Evolutionary conservation across 1,139 yeast genomes (phyloP), one percentile per base, ranked within the genome.

Genomic region (Eremothecium gossypii): DNA sequence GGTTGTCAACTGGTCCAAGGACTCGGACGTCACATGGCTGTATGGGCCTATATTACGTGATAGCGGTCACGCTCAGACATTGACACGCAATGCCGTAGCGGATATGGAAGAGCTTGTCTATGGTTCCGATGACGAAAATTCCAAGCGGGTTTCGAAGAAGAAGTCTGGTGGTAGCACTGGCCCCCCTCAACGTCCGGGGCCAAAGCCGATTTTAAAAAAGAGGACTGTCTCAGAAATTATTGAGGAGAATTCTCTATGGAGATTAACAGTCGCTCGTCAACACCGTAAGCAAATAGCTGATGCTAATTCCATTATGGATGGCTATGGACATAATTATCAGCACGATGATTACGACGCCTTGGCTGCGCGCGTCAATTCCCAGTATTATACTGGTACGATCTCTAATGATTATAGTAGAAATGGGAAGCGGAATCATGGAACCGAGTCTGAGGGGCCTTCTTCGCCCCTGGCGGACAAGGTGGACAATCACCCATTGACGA

Each of bases 141-240:
- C 67, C 36, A 51, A 55, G 33, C 49, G 54, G 40, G 41, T 56
- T 34, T 45, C 53, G 8, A 54, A 48, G 36, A 40, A 48, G 42
- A 46, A 44, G 41, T 37, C 46, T 44, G 27, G 44, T 41, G 27
- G 29, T 7, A 10, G 5, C 27, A 10, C 27, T 23, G 31, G 11
- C 31, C 23, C 23, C 6, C 31, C 13, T 12, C 38, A 40, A 41
- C 34, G 41, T 46, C 28, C 44, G 41, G 59, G 51, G 36, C 67
- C 57, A n/a, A 80, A 81, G 59, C 93, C 95, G 12, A 86, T 86
- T 48, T 68, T 86, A 53, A 86, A 86, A 63, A 82, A 81, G 61
- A 71, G 94, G 55, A 80, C 91, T 2, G 81, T 83, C 27, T 75
- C 85, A 42, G 94, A 84, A 57, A 76, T 79, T 64, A 54, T 61